phyloP scores from a whole-genome alignment of 176 grass and related monocot species.

The Puya raimondii region DNA sequence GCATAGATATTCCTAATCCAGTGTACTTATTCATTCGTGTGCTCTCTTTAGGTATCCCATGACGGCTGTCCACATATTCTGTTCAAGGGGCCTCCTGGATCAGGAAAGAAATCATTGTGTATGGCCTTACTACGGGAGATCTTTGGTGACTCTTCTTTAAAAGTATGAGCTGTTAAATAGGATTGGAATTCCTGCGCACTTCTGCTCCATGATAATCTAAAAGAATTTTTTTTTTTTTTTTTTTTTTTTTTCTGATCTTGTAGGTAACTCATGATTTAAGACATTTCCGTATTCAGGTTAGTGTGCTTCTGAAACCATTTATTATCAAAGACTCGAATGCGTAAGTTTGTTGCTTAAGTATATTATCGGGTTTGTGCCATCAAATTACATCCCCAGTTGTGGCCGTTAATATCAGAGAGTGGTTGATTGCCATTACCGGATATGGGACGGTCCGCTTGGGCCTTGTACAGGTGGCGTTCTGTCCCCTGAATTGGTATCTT shows the following conservation, averaged over 20 bases:
- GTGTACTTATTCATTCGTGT: conserved; percentile 16
- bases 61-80: conserved; percentile 51
- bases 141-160: conserved; percentile 55
- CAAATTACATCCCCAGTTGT: not conserved
- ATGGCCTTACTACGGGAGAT: conserved; percentile 44
- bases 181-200: conserved; percentile 4
- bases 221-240: conserved; percentile 15
- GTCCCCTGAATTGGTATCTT: no score
- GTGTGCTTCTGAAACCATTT: not conserved
- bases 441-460: no score
- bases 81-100: conserved; percentile 59
- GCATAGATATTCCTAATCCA: conserved; percentile 7
- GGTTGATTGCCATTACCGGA: no score
- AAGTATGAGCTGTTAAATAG: conserved; percentile 34
- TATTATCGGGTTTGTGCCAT: not conserved
- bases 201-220: conserved; percentile 11
- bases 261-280: conserved; percentile 62
- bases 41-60: conserved; percentile 27
- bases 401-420: no score
- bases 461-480: no score
- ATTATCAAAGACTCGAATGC: not conserved
- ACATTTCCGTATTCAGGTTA: conserved; percentile 51
- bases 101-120: conserved; percentile 65
- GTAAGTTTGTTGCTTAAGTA: not conserved
- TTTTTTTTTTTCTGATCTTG: conserved; percentile 17